Conservation (phyloP, 2,329 filamentous ascomycete species). For the Colletotrichum filicis region DNA sequence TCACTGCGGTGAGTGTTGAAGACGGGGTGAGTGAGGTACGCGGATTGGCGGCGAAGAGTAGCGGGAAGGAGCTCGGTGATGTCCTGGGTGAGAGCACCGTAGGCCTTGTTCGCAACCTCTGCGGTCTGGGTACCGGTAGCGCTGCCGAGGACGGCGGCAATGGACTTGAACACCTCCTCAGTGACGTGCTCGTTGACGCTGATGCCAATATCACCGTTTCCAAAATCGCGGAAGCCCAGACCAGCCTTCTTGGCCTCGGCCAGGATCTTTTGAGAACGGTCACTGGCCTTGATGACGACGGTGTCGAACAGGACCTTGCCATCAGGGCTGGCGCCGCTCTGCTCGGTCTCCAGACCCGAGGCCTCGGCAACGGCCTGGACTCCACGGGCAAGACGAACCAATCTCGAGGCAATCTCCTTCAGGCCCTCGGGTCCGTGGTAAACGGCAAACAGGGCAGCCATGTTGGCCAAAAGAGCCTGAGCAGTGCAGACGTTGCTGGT, state of each 20-base stretch:
- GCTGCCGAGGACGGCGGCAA: slow-evolving; percentile 47
- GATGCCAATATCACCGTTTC: slow-evolving; percentile 72
- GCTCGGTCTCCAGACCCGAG: slow-evolving; percentile 72
- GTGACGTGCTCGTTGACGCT: slow-evolving; percentile 77
- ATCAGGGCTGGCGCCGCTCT: slow-evolving; percentile 65
- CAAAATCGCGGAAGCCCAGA: slow-evolving; percentile 73
- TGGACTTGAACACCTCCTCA: slow-evolving; percentile 62
- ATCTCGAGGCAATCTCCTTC: slow-evolving; percentile 83
- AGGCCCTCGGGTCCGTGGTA: slow-evolving; percentile 91
- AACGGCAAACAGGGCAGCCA: slow-evolving; percentile 93
- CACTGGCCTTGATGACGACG: slow-evolving; percentile 71
- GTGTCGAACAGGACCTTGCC: slow-evolving; percentile 81
- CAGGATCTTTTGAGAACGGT: slow-evolving; percentile 61
- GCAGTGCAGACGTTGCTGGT: slow-evolving; percentile 98
- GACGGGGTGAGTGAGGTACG: slow-evolving; percentile 87
- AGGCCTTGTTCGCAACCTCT: slow-evolving; percentile 52
- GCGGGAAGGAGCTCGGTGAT: slow-evolving; percentile 59
- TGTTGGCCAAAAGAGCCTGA: slow-evolving; percentile 92
- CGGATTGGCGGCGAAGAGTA: slow-evolving; percentile 74
- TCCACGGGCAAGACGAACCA: slow-evolving; percentile 76
- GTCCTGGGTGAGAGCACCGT: slow-evolving; percentile 48
- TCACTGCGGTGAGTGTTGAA: slow-evolving; percentile 97
- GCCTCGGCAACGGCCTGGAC: slow-evolving; percentile 72
- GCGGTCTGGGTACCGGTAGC: slow-evolving; percentile 46
- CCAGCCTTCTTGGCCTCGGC: slow-evolving; percentile 59